phyloP scores from a whole-genome alignment of 208 protist species.

The Acanthamoeba lenticulata region DNA sequence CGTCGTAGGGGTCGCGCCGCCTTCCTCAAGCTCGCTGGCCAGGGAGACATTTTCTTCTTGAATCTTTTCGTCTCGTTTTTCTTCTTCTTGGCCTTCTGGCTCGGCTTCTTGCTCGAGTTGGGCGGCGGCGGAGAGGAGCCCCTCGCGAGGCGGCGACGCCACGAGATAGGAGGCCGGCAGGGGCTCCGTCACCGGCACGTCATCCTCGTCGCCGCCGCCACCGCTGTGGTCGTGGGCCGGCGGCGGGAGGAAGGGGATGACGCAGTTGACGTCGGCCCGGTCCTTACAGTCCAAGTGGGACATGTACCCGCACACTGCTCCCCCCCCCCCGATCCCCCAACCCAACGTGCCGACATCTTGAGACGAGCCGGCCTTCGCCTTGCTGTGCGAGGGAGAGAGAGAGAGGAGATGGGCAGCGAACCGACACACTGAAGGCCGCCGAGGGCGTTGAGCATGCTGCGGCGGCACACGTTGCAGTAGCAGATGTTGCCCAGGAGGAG shows the following conservation, averaged over 20 bases:
- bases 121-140: background rate
- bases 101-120: background rate
- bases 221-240: background rate
- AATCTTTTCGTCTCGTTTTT: background rate
- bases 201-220: background rate
- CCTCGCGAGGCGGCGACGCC: too few species aligned
- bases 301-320: conserved; percentile 10
- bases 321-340: background rate
- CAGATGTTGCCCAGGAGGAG: background rate
- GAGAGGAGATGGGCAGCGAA: background rate
- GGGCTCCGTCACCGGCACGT: background rate
- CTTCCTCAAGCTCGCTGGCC: too few species aligned
- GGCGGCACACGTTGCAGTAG: conserved; percentile 4
- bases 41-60: too few species aligned
- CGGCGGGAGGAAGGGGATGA: background rate
- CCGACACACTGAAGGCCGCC: conserved; percentile 18
- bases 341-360: background rate
- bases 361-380: background rate
- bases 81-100: background rate
- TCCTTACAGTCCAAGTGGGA: conserved; percentile 19
- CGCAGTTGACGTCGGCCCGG: background rate
- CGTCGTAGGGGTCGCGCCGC: too few species aligned
- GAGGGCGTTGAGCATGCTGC: conserved; percentile 8
- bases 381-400: background rate
- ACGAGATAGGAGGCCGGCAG: background rate